phyloP scores from a whole-genome alignment of 352 stramenopile genomes.

The Phytopythium kandeliae region DNA sequence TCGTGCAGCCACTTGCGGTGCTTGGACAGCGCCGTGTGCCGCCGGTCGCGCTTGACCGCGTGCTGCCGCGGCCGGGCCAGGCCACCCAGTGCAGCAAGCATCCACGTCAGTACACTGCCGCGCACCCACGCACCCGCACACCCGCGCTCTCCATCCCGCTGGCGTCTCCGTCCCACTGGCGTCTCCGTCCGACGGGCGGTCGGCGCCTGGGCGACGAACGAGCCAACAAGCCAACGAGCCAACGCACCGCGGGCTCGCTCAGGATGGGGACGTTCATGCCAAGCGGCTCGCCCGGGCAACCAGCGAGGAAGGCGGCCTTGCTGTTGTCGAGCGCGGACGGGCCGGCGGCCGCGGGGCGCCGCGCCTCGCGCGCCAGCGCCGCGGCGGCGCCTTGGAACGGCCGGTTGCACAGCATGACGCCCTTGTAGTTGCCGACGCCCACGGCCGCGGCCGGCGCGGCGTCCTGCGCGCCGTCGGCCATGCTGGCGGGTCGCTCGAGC shows the following conservation, averaged over 20 bases:
- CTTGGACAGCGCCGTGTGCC: conserved; percentile 88
- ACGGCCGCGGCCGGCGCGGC: conserved; percentile 35
- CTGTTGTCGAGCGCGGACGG: conserved; percentile 25
- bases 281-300: conserved; percentile 58
- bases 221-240: too few relatives aligned
- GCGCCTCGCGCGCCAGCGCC: conserved; percentile 56
- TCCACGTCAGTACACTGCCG: too few relatives aligned
- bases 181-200: too few relatives aligned
- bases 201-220: too few relatives aligned
- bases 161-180: too few relatives aligned
- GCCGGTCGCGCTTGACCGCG: conserved; percentile 84
- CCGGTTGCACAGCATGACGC: conserved; percentile 94
- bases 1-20: conserved; percentile 93
- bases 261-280: conserved; percentile 81
- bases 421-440: conserved; percentile 94
- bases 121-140: too few relatives aligned
- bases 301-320: conserved; percentile 69
- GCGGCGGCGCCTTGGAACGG: conserved; percentile 87
- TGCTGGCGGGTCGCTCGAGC: background rate
- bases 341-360: conserved; percentile 9
- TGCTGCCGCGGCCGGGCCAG: conserved; percentile 25
- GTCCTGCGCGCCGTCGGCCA: conserved; percentile 21
- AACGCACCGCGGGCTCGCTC: conserved; percentile 50
- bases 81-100: too few relatives aligned
- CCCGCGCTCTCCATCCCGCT: too few relatives aligned